phyloP scores from a whole-genome alignment of 1,139 yeast genomes.

The Saccharomyces hybrid region DNA sequence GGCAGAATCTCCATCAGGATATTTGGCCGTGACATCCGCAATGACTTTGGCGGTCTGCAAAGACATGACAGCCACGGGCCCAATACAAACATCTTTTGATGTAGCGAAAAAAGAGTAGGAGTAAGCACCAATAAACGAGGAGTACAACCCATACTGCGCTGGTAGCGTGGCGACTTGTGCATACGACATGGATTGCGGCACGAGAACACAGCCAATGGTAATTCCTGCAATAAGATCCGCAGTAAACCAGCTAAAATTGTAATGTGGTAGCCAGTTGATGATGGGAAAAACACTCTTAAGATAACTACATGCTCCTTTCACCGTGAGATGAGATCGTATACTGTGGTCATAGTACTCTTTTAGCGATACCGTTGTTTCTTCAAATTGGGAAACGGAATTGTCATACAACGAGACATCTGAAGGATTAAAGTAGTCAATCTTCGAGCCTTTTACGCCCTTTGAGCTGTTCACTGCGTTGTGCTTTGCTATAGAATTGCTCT shows the following conservation, averaged over 20 bases:
- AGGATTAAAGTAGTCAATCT: conserved; percentile 1
- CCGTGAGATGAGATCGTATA: conserved; percentile 13
- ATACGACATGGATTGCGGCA: conserved; percentile 94
- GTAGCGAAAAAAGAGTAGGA: conserved; percentile 88
- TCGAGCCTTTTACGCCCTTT: conserved; percentile 4
- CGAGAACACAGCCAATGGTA: conserved; percentile 86
- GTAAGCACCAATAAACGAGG: conserved; percentile 87
- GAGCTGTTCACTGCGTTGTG: not conserved
- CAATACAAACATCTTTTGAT: conserved; percentile 90
- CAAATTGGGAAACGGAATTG: conserved; percentile 15
- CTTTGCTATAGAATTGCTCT: not conserved
- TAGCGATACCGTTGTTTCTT: conserved; percentile 18
- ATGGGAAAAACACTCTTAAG: conserved; percentile 68
- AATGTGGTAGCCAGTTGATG: conserved; percentile 71
- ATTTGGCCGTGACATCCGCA: conserved; percentile 47
- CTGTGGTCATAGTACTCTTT: conserved; percentile 22
- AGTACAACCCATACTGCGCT: conserved; percentile 81
- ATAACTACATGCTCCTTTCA: conserved; percentile 34
- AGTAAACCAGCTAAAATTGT: conserved; percentile 69
- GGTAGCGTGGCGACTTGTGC: conserved; percentile 78
- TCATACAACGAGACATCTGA: conserved; percentile 1
- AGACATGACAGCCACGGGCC: conserved; percentile 97
- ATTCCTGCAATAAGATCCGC: conserved; percentile 87
- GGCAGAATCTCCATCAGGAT: conserved; percentile 28
- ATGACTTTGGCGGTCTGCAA: conserved; percentile 75